Percentiles rank a stretch among this genome's conserved stretches.
phyloP scores from a whole-genome alignment of 2,329 filamentous ascomycete genomes.

The Didymella exigua region DNA sequence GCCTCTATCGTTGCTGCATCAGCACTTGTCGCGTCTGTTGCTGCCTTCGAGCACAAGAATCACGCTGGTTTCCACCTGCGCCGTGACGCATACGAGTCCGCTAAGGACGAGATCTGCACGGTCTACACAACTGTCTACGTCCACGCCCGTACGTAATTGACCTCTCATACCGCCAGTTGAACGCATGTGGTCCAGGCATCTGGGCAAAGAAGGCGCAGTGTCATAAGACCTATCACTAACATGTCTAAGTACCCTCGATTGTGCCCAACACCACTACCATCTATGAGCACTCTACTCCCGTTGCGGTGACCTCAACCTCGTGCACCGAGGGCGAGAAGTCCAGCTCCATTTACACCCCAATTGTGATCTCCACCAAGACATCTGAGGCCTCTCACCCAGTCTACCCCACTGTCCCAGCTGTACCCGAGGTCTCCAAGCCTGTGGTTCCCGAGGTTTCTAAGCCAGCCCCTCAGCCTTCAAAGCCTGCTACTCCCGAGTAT shows the following conservation, averaged over 20 bases:
- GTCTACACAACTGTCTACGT: constrained; percentile 67
- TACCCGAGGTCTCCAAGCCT: constrained; percentile 17
- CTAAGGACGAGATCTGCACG: constrained; percentile 68
- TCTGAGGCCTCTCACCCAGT: constrained; percentile 15
- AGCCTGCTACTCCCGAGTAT: constrained; percentile 11
- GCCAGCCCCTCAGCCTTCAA: constrained; percentile 16
- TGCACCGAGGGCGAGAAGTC: constrained; percentile 70
- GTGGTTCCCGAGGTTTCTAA: constrained; percentile 9
- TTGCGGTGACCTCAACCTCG: constrained; percentile 77
- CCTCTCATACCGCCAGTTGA: background rate
- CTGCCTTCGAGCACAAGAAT: constrained; percentile 67
- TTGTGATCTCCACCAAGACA: constrained; percentile 21
- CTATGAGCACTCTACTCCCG: constrained; percentile 34
- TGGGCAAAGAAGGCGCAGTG: background rate
- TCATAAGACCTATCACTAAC: constrained; percentile 15
- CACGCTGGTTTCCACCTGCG: constrained; percentile 63
- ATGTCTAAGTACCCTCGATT: constrained; percentile 27
- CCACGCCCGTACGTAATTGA: constrained; percentile 54
- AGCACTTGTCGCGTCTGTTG: constrained; percentile 58
- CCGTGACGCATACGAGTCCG: constrained; percentile 52
- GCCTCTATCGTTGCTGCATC: constrained; percentile 69
- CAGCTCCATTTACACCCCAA: constrained; percentile 57
- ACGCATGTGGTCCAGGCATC: too few species aligned
- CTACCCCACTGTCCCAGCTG: constrained; percentile 10
- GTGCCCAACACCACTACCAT: constrained; percentile 34